These are phyloP conservation scores for Thelephora ganbajun DNA, from an alignment of 768 basidiomycete species.

Conservation along the genomic window DNA sequence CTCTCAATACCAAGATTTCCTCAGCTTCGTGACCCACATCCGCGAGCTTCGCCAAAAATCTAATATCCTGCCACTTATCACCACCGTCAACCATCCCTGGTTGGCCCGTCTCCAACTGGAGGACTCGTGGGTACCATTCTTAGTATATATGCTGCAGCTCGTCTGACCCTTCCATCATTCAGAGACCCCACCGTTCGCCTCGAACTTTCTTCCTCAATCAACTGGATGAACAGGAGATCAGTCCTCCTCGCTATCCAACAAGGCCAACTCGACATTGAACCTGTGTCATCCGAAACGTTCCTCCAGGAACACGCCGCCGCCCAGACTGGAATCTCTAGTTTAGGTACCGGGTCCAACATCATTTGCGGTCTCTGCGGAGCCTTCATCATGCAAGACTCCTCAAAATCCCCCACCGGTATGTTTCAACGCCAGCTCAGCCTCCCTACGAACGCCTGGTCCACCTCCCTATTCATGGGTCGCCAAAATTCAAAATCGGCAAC, in stretches of 20 bases:
- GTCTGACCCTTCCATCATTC: conserved; percentile 9
- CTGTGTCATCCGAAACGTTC: conserved; percentile 49
- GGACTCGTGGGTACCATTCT: conserved; percentile 62
- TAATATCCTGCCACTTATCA: conserved; percentile 12
- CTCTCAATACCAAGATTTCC: conserved; percentile 68
- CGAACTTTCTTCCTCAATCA: conserved; percentile 86
- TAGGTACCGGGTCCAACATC: conserved; percentile 34
- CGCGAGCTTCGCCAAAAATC: conserved; percentile 19
- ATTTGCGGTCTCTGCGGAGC: conserved; percentile 73
- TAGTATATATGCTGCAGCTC: conserved; percentile 5
- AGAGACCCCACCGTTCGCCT: conserved; percentile 89
- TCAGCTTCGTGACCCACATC: conserved; percentile 64
- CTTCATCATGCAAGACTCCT: conserved; percentile 30
- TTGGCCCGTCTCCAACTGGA: conserved; percentile 61
- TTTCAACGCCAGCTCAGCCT: background rate
- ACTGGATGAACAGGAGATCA: conserved; percentile 83
- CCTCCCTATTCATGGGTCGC: conserved; percentile 45
- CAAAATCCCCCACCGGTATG: conserved; percentile 1
- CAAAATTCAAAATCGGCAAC: conserved; percentile 17
- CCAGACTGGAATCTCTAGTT: conserved; percentile 28
- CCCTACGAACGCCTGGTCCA: conserved; percentile 29
- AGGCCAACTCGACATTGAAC: conserved; percentile 82
- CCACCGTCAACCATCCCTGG: conserved; percentile 66
- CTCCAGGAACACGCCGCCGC: conserved; percentile 36
- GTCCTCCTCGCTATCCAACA: conserved; percentile 76